Percentiles rank a stretch among this genome's conserved stretches.
These are phyloP conservation scores for Panaeolus cyanescens DNA, from an alignment of 768 basidiomycete genomes.

Conservation along the genomic window DNA sequence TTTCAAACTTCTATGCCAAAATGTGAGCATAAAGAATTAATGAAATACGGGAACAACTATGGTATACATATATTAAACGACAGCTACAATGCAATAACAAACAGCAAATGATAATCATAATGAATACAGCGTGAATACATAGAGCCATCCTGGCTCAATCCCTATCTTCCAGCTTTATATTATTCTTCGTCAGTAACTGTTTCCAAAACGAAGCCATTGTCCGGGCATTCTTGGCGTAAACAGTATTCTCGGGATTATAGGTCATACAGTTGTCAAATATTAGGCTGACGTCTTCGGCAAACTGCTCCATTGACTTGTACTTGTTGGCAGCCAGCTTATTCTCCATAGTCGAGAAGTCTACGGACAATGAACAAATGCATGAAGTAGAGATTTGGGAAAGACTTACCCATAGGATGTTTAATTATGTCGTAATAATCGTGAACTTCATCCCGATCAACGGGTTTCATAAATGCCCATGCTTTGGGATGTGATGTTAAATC, in stretches of 20 bases:
- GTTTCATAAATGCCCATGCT: conserved; percentile 86
- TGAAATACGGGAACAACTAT: conserved; percentile 1
- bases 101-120: conserved; percentile 6
- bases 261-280: conserved; percentile 87
- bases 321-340: conserved; percentile 88
- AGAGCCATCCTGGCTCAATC: not conserved
- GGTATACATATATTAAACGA: conserved; percentile 8
- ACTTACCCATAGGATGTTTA: conserved; percentile 89
- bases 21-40: not conserved
- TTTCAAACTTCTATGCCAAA: not conserved
- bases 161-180: conserved; percentile 16
- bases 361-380: not conserved
- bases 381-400: not conserved
- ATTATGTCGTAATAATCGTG: conserved; percentile 90
- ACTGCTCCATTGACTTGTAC: conserved; percentile 73
- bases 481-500: conserved; percentile 27
- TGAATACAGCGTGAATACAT: not conserved
- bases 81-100: not conserved
- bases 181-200: conserved; percentile 41
- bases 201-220: conserved; percentile 81
- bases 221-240: conserved; percentile 84
- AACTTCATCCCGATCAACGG: conserved; percentile 81
- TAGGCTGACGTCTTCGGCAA: conserved; percentile 78
- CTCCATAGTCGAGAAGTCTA: conserved; percentile 88
- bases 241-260: conserved; percentile 82